A percentile compares a stretch with the other conserved stretches of the same genome.
Conservation (phyloP, 495 filamentous ascomycete species). For the Aspergillus coremiiformis region DNA sequence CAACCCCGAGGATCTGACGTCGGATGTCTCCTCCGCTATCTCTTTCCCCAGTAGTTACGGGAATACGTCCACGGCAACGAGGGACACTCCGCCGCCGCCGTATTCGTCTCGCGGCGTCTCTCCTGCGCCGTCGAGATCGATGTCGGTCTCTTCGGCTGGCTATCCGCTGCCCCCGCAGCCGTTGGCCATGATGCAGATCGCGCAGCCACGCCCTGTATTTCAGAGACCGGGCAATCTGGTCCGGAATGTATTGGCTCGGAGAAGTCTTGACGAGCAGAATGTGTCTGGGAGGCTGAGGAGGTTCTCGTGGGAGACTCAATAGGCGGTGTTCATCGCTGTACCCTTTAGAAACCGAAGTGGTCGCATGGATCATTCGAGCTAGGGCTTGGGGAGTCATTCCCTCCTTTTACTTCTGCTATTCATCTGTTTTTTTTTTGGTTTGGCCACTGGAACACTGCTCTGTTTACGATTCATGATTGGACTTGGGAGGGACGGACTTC, state of each 20-base stretch:
- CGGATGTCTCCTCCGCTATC: conserved; percentile 36
- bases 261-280: conserved; percentile 14
- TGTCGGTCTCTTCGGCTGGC: conserved; percentile 30
- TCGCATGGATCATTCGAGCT: background rate
- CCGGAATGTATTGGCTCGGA: conserved; percentile 1
- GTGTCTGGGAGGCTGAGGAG: conserved; percentile 15
- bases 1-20: conserved; percentile 23
- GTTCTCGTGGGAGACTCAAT: conserved; percentile 31
- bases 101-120: conserved; percentile 31
- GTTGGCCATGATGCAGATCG: conserved; percentile 19
- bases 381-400: background rate
- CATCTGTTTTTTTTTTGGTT: background rate
- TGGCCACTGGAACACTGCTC: background rate
- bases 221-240: conserved; percentile 14
- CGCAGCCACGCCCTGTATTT: conserved; percentile 19
- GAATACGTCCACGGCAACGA: conserved; percentile 41
- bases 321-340: background rate
- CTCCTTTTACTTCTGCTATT: background rate
- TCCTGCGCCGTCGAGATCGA: conserved; percentile 27
- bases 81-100: conserved; percentile 41
- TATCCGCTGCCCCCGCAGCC: background rate
- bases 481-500: background rate
- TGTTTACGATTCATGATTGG: background rate
- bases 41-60: conserved; percentile 44
- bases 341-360: background rate